Base-by-base conservation (phyloP, 805 yeast genomes). In the Zygoascus biomembranicola region DNA sequence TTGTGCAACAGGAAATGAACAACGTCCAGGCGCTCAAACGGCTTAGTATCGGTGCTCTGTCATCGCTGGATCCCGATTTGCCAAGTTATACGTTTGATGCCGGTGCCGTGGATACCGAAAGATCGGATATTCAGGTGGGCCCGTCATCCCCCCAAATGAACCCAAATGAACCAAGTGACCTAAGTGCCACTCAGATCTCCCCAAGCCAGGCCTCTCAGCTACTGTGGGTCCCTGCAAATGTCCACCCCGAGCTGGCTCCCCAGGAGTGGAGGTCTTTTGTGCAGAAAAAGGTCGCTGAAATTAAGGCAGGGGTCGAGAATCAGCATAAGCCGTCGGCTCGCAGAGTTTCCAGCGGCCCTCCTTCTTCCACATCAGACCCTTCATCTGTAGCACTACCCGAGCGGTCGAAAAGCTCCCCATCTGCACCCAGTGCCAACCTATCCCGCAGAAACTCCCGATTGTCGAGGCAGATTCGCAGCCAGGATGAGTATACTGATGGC, bases 231-330 rank as follows among this genome's bases (percentile, higher is more conserved):
- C 98, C 98, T 0, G 99, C 98, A 1, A 82, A 81, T 57, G 76
- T 89, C 41, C 99, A 94, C 66, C 98, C 98, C 1, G 92, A 87
- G 62, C 78, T 92, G n/a, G 90, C 95, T 26, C 98, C 98, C 1
- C 95, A 87, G 62, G 88, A 87, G 61, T 73, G 77, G 77, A 66
- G 67, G 51, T 58, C 72, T 16, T 73, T 70, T 61, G 73, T 73
- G 20, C 68, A 68, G 54, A 62, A 65, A 43, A 71, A 69, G 49
- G 67, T 72, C 6, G 63, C 72, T 19, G 74, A 68, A 45, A 66
- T 70, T 51, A 60, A 56, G 31, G 61, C 62, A 14, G 52, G 50
- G 4, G 60, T 57, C n/a, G 23, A 56, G 19, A 47, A 32, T 23
- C 44, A 54, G 42, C 51, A 39, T n/a, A 42, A 47, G 35, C 43